phyloP scores from a whole-genome alignment of 208 protist genomes.

The Wallacemonas rigidus region DNA sequence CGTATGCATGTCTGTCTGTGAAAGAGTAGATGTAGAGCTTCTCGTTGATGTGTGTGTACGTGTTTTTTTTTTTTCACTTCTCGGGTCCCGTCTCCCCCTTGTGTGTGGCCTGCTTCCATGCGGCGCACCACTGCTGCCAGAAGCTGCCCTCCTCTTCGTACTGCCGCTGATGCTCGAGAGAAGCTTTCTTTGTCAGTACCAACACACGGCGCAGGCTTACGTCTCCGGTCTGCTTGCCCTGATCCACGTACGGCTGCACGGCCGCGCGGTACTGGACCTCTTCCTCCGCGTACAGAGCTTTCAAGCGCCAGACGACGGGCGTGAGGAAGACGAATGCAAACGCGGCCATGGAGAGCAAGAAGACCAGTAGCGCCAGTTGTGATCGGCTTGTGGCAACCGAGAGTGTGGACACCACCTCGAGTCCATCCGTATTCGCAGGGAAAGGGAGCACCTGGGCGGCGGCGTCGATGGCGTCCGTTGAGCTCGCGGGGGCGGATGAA shows the following conservation, averaged over 20 bases:
- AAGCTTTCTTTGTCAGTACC: constrained; percentile 63
- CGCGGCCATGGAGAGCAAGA: constrained; percentile 31
- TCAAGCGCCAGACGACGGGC: constrained; percentile 25
- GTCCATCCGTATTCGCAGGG: constrained; percentile 39
- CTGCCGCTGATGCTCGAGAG: constrained; percentile 55
- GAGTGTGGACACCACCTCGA: constrained; percentile 48
- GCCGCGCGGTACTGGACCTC: constrained; percentile 24
- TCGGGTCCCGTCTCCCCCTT: neutral
- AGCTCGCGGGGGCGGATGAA: neutral
- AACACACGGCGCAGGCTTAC: constrained; percentile 50
- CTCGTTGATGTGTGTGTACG: too few relatives aligned
- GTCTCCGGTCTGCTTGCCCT: constrained; percentile 25
- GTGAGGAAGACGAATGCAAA: constrained; percentile 44
- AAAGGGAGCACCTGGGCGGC: constrained; percentile 46
- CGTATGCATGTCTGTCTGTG: too few relatives aligned
- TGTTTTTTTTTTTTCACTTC: neutral
- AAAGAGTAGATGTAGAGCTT: too few relatives aligned
- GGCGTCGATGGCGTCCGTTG: neutral
- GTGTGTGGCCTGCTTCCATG: neutral
- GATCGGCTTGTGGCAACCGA: constrained; percentile 36
- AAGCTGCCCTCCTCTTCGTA: constrained; percentile 43
- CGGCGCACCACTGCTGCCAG: neutral
- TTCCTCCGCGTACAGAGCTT: neutral
- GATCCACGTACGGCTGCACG: constrained; percentile 45
- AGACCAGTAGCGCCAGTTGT: constrained; percentile 30